phyloP scores from a whole-genome alignment of 805 yeast species.

The Barnettozyma vustinii region DNA sequence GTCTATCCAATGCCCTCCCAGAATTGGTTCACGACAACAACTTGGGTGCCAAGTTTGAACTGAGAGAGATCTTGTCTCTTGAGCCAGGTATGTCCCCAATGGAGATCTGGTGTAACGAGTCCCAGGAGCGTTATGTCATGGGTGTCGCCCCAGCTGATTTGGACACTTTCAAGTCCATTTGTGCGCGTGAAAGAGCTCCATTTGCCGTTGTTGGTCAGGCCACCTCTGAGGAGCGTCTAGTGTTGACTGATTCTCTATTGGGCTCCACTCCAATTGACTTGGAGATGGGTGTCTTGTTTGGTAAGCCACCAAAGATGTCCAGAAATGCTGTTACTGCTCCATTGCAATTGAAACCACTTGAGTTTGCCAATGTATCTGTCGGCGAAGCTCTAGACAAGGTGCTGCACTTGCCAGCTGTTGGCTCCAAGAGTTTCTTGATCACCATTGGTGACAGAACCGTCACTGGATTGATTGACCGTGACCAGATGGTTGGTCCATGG shows the following conservation, averaged over 20 bases:
- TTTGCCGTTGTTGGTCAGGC: slow-evolving; percentile 95
- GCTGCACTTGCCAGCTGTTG: slow-evolving; percentile 86
- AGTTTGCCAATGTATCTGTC: slow-evolving; percentile 35
- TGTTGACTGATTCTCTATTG: slow-evolving; percentile 73
- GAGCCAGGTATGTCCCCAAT: slow-evolving; percentile 99
- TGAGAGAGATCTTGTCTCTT: slow-evolving; percentile 81
- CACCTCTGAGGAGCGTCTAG: slow-evolving; percentile 75
- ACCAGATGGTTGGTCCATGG: slow-evolving; percentile 99
- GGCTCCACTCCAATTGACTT: slow-evolving; percentile 88
- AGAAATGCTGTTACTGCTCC: slow-evolving; percentile 63
- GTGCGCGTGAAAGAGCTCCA: slow-evolving; percentile 94
- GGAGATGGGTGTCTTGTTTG: slow-evolving; percentile 91
- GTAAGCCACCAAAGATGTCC: slow-evolving; percentile 95
- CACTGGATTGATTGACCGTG: slow-evolving; percentile 94
- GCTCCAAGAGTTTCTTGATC: slow-evolving; percentile 87
- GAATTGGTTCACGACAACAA: slow-evolving; percentile 97
- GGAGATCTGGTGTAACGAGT: slow-evolving; percentile 99
- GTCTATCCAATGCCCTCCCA: slow-evolving; percentile 93
- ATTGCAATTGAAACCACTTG: slow-evolving; percentile 39
- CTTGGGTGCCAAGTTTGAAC: slow-evolving; percentile 88
- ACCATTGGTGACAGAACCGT: slow-evolving; percentile 99
- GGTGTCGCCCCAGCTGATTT: slow-evolving; percentile 83
- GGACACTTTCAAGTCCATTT: slow-evolving; percentile 64
- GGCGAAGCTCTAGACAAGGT: slow-evolving; percentile 76
- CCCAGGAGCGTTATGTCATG: slow-evolving; percentile 95